Evolutionary conservation across 176 grass and related monocot genomes (phyloP), one percentile per base, ranked within the genome.

Genomic region (Guadua angustifolia): DNA sequence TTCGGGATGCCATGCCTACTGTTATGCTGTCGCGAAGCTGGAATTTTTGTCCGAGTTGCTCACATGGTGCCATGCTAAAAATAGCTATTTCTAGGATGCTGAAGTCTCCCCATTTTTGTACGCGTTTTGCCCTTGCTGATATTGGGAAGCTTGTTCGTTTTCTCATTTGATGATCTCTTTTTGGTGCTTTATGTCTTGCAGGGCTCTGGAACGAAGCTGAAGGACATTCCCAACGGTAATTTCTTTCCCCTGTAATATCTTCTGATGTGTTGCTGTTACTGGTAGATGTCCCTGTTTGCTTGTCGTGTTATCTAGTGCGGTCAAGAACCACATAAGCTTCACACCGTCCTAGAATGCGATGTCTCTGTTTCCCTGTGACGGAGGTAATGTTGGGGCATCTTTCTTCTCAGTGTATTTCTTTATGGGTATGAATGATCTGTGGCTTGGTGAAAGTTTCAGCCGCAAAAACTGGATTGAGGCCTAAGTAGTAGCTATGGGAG

Each of bases 201-300:
- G 97, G 97, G 97, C 82, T 90, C 97, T 84, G 96, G 97, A 83
- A 90, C 90, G 32, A 99, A 88, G 86, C 89, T 99, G 22, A 94
- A 92, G 72, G 97, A 99, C 35, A 99, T 99, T 36, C 97, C 97
- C 5, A 99, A 99, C 68, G 91, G 97, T 99, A 91, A 75, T 0
- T 25, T 24, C 25, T 25, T 29, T 0, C 56, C 33, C 83, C 29
- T 14, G 1, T 50, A 77, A 26, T 9, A 17, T 85, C 4, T 57
- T 4, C 9, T 8, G 2, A 14, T 38, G 14, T 77, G 6, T 22
- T 55, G 18, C 1, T 43, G 38, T 32, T 32, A 26, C 2, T 21
- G 1, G 15, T 59, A 5, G 33, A 51, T 56, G 0, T 43, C 0
- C 8, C 18, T 65, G 52, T 68, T 69, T 80, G 25, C 49, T 45